Evolutionary conservation across 257 asterid species (phyloP), one percentile per base, ranked within the genome.

Genomic region (Linaria vulgaris): DNA sequence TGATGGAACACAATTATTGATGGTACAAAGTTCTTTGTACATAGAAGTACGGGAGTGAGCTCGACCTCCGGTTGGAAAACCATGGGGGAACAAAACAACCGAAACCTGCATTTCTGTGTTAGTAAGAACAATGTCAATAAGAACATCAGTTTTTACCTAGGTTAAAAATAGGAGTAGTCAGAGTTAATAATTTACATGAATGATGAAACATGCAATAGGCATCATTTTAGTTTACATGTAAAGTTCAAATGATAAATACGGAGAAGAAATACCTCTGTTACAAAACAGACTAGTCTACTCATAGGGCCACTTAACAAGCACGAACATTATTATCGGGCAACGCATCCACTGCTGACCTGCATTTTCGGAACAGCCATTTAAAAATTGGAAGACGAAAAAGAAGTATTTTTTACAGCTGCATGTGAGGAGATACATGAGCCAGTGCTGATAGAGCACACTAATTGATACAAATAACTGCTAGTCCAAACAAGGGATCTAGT

Each of bases 291-390:
- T 54, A 17, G 23, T 16, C 59, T 54, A 23, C 75, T 74, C 80
- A 67, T 54, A 4, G 34, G 61, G 71, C 61, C 68, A 61, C 72
- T 45, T 73, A 47, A 56, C 52, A 69, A n/a, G 78, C 64, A 17
- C 80, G 70, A 19, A 51, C 17, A 63, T 67, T 52, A 53, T 41
- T 61, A 48, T 58, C 46, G 52, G 76, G 58, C 48, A 53, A 25
- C 49, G 53, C 37, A 56, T 19, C 72, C 63, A 15, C 31, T 3
- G 72, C 13, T 46, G 25, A 70, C 73, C 90, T 84, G 83, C 72
- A 49, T 65, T 20, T 43, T 54, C 5, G 12, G 23, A 51, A 10
- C 45, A 53, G 11, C 47, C 25, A 59, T 30, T 6, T 1, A 5
- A 23, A 41, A 9, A 10, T 47, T 11, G 10, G 41, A 7, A 34